Percentiles rank a stretch among this genome's conserved stretches.
Conservation (phyloP, 441 rosid genomes). For the Populus hybrid region DNA sequence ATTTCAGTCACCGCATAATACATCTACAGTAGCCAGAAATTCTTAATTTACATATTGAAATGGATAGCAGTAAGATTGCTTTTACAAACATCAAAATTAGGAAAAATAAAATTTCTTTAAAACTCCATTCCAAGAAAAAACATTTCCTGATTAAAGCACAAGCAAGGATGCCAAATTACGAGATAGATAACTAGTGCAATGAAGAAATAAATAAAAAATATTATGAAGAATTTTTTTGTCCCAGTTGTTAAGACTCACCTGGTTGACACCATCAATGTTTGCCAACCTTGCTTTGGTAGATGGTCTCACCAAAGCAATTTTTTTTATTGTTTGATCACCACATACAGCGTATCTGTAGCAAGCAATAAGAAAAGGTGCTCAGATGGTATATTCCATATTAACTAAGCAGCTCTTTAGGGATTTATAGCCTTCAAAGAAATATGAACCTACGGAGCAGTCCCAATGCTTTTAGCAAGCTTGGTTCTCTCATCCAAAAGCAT, state of each 20-base stretch:
- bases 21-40: neutral
- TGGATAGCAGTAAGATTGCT: neutral
- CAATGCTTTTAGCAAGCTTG: conserved; percentile 42
- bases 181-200: neutral
- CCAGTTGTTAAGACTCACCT: conserved; percentile 27
- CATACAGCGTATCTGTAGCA: conserved; percentile 43
- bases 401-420: neutral
- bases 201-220: neutral
- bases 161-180: neutral
- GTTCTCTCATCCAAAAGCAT: conserved; percentile 46
- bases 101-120: neutral
- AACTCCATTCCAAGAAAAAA: neutral
- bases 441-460: conserved; percentile 54
- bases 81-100: neutral
- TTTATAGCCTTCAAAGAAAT: conserved; percentile 13
- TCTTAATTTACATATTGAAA: neutral
- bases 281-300: conserved; percentile 51
- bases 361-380: neutral
- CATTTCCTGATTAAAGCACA: conserved; percentile 1
- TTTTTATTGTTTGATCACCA: conserved; percentile 48
- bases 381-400: neutral
- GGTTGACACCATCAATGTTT: conserved; percentile 53
- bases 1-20: neutral
- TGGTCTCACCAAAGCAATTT: conserved; percentile 42
- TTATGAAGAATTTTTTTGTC: neutral